Evolutionary conservation across 345 rosid species (phyloP).

Genomic region (Populus tremula): DNA sequence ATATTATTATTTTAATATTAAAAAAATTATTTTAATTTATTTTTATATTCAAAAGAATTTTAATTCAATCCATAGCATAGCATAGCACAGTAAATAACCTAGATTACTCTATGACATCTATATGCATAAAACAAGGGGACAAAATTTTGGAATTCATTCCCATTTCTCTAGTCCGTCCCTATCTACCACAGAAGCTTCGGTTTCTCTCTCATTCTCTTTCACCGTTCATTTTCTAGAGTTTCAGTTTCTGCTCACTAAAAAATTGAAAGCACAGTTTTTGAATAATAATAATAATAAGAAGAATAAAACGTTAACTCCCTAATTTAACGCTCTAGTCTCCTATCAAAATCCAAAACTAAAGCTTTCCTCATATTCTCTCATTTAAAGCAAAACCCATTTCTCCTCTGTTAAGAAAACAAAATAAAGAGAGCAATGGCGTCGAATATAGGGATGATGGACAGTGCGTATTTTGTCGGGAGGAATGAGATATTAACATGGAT

Average conservation of each 20-base stretch:
- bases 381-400: not conserved
- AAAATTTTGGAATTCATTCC: not conserved
- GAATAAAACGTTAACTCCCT: not conserved
- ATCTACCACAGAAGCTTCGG: not conserved
- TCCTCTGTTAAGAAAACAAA: not conserved
- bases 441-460: slow-evolving; percentile 94
- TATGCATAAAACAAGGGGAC: not conserved
- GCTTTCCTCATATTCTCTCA: not conserved
- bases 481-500: slow-evolving; percentile 92
- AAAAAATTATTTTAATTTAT: too few species aligned
- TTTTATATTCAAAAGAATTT: too few species aligned
- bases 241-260: slow-evolving; percentile 4
- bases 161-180: not conserved
- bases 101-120: too few species aligned
- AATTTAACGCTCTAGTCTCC: not conserved
- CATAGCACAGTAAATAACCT: too few species aligned
- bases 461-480: slow-evolving; percentile 96
- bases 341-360: not conserved
- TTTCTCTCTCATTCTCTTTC: not conserved
- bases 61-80: too few species aligned
- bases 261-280: not conserved
- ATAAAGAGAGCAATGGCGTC: slow-evolving; percentile 52
- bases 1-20: too few species aligned
- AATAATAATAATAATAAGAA: not conserved
- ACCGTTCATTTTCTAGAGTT: slow-evolving; percentile 8